These are phyloP conservation scores for Ephemerocybe angulata DNA, from an alignment of 768 basidiomycete species.

Conservation along the genomic window DNA sequence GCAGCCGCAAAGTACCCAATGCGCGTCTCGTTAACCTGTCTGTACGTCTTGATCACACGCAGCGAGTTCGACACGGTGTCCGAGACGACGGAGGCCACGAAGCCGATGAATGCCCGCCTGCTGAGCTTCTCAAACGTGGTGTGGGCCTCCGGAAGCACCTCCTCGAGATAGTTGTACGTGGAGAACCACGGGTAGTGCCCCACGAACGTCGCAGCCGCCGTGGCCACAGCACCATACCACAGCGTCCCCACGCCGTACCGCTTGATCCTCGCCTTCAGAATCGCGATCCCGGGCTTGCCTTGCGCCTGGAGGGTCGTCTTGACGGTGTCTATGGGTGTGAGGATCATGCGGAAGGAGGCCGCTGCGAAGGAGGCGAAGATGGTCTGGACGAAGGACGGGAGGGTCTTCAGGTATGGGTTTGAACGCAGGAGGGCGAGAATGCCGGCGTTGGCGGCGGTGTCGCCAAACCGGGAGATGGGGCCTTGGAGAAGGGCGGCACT, in stretches of 20 bases:
- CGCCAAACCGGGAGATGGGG: constrained; percentile 82
- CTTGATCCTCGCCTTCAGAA: constrained; percentile 68
- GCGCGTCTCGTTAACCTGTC: constrained; percentile 81
- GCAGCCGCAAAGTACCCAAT: constrained; percentile 82
- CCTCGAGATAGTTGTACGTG: constrained; percentile 80
- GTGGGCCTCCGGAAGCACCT: constrained; percentile 52
- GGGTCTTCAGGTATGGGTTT: constrained; percentile 62
- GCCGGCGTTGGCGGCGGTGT: constrained; percentile 92
- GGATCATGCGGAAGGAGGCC: constrained; percentile 83
- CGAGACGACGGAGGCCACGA: constrained; percentile 78
- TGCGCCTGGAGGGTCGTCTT: constrained; percentile 96
- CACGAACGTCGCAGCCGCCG: constrained; percentile 90
- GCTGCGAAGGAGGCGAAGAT: constrained; percentile 75
- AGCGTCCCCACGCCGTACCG: constrained; percentile 72
- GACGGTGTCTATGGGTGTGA: constrained; percentile 90
- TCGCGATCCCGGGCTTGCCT: constrained; percentile 62
- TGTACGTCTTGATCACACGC: constrained; percentile 91
- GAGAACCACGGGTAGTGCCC: constrained; percentile 92
- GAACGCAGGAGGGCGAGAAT: constrained; percentile 82
- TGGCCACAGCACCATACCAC: constrained; percentile 91
- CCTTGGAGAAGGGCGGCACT: constrained; percentile 83
- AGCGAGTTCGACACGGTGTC: constrained; percentile 87
- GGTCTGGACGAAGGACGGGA: constrained; percentile 70
- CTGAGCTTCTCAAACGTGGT: constrained; percentile 54
- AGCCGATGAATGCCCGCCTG: constrained; percentile 90